Conservation (phyloP, 176 grass and related monocot genomes). For the Ananas comosus region DNA sequence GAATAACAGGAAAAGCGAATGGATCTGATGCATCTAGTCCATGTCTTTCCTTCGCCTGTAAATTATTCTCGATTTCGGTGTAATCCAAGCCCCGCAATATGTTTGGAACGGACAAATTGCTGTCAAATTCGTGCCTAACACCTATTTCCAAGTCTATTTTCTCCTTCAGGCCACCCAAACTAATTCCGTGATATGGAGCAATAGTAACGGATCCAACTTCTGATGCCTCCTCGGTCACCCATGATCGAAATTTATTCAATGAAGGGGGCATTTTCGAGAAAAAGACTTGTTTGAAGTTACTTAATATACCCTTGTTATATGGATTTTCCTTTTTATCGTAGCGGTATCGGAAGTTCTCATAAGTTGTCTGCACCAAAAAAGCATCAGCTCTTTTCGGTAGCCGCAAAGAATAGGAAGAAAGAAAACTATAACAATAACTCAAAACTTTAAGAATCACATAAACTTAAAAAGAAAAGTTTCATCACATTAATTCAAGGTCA, state of each 20-base stretch:
- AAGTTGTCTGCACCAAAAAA: slow-evolving; percentile 54
- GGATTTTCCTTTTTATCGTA: slow-evolving; percentile 97
- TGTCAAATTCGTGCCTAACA: slow-evolving; percentile 18
- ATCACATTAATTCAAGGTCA: not conserved
- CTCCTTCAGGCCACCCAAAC: slow-evolving; percentile 18
- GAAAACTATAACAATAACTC: no score
- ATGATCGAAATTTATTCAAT: slow-evolving; percentile 59
- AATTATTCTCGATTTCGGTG: slow-evolving; percentile 31
- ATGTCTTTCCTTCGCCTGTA: slow-evolving; percentile 41
- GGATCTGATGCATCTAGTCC: slow-evolving; percentile 28
- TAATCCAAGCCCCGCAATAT: slow-evolving; percentile 58
- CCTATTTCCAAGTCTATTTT: slow-evolving; percentile 58
- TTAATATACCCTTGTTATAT: slow-evolving; percentile 44
- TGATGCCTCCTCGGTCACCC: slow-evolving; percentile 25
- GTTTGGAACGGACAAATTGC: slow-evolving; percentile 16
- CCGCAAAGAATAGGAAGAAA: not conserved
- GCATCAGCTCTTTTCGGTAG: not conserved
- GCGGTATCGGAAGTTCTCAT: slow-evolving; percentile 91
- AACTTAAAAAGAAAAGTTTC: not conserved
- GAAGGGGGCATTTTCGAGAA: slow-evolving; percentile 52
- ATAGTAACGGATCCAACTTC: slow-evolving; percentile 11
- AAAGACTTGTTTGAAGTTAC: slow-evolving; percentile 64
- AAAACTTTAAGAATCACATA: not conserved
- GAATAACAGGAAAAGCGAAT: slow-evolving; percentile 22
- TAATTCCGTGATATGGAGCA: slow-evolving; percentile 21